A percentile compares a stretch with the other conserved stretches of the same genome.
These are phyloP conservation scores for Petunia secreta DNA, from an alignment of 257 asterid genomes.

Conservation along the genomic window DNA sequence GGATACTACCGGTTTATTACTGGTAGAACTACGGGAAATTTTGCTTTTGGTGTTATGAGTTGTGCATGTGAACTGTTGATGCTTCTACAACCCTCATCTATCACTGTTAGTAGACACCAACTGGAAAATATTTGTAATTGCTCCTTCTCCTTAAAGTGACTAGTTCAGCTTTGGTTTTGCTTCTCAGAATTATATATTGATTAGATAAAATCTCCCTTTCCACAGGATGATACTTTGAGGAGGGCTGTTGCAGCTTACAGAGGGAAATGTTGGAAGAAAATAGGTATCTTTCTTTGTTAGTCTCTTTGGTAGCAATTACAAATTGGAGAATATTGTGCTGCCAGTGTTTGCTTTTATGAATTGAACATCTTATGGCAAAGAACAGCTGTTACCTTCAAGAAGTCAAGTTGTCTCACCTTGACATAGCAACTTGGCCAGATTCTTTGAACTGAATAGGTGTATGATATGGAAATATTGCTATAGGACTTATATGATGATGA, in stretches of 20 bases:
- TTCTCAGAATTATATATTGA: background rate
- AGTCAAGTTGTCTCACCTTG: conserved; percentile 17
- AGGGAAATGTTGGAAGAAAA: conserved; percentile 98
- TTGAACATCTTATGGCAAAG: too few species aligned
- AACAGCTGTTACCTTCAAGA: too few species aligned
- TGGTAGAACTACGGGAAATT: background rate
- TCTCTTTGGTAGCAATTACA: background rate
- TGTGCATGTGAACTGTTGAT: background rate
- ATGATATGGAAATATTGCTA: conserved; percentile 18
- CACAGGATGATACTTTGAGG: conserved; percentile 80
- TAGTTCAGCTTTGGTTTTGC: conserved; percentile 17
- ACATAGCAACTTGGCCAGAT: background rate
- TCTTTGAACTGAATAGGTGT: background rate
- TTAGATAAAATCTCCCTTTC: conserved; percentile 25
- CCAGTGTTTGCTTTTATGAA: background rate
- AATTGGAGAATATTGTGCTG: background rate
- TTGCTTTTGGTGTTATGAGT: background rate
- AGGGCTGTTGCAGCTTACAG: conserved; percentile 76
- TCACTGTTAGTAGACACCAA: background rate
- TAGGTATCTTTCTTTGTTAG: conserved; percentile 56
- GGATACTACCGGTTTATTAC: background rate
- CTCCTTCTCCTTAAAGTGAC: background rate
- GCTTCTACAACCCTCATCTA: background rate
- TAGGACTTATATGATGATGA: background rate
- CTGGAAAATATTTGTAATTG: background rate